phyloP scores from a whole-genome alignment of 345 rosid genomes.

The Acer saccharum region DNA sequence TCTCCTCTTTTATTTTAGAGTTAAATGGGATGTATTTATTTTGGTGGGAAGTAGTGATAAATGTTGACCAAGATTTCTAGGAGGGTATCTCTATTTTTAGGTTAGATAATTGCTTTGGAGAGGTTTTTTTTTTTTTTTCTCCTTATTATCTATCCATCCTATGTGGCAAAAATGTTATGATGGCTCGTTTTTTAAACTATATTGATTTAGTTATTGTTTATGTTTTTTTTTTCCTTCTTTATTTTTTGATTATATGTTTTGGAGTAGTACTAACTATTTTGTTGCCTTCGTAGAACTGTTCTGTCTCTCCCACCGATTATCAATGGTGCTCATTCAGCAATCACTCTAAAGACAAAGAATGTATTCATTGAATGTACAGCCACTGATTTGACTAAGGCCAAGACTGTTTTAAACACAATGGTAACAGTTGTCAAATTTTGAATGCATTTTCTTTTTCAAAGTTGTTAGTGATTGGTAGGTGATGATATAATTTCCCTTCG shows the following conservation, averaged over 20 bases:
- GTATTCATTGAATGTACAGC: constrained; percentile 96
- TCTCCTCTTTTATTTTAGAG: too few relatives aligned
- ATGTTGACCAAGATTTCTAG: too few relatives aligned
- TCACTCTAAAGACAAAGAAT: constrained; percentile 77
- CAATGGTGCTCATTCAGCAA: constrained; percentile 95
- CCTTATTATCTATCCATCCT: too few relatives aligned
- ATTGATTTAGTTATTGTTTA: background rate
- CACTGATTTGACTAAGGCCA: constrained; percentile 92
- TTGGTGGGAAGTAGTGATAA: too few relatives aligned
- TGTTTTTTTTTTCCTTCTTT: background rate
- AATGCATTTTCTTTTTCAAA: constrained; percentile 17
- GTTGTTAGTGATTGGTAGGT: background rate
- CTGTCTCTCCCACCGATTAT: constrained; percentile 90
- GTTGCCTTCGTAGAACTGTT: constrained; percentile 61
- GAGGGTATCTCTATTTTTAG: too few relatives aligned
- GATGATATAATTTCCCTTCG: constrained; percentile 8
- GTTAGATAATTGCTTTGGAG: too few relatives aligned
- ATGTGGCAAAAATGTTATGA: too few relatives aligned
- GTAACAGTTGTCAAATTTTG: constrained; percentile 37
- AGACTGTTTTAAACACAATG: constrained; percentile 87
- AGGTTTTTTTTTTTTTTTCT: too few relatives aligned
- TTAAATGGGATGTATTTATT: too few relatives aligned
- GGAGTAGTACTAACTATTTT: constrained; percentile 19
- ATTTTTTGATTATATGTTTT: background rate
- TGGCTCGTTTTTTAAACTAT: background rate